A percentile compares a stretch with the other conserved stretches of the same genome.
These are phyloP conservation scores for Westerdykella ornata DNA, from an alignment of 2,329 filamentous ascomycete genomes.

Conservation along the genomic window DNA sequence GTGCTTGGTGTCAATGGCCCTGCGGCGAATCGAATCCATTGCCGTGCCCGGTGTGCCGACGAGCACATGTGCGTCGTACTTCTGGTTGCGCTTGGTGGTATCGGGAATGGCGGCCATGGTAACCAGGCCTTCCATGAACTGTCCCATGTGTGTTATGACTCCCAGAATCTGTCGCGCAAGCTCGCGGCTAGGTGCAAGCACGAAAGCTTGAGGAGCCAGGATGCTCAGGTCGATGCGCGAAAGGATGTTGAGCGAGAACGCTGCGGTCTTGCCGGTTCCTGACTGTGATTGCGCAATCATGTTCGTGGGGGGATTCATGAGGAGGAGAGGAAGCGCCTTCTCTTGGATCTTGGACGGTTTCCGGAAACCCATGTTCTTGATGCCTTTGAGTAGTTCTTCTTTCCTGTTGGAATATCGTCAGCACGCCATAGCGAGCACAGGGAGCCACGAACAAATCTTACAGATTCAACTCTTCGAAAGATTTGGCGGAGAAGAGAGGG, in stretches of 20 bases:
- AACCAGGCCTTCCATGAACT: constrained; percentile 68
- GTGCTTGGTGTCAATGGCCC: constrained; percentile 62
- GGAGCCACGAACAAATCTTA: constrained; percentile 44
- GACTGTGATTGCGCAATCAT: constrained; percentile 99
- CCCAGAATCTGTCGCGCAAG: constrained; percentile 88
- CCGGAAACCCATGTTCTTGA: constrained; percentile 81
- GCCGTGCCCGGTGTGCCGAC: constrained; percentile 93
- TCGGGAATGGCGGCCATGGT: constrained; percentile 81
- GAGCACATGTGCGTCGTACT: constrained; percentile 69
- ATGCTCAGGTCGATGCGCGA: constrained; percentile 71
- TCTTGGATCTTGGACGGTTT: constrained; percentile 99
- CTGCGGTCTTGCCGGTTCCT: constrained; percentile 94
- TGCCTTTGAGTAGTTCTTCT: constrained; percentile 48
- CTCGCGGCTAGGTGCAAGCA: constrained; percentile 88
- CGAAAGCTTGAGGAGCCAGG: constrained; percentile 73
- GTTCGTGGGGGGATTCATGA: constrained; percentile 79
- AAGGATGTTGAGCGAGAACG: constrained; percentile 88
- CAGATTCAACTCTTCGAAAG: constrained; percentile 81
- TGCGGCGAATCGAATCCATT: constrained; percentile 74
- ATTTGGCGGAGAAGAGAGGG: constrained; percentile 76
- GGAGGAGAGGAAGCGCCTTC: constrained; percentile 81
- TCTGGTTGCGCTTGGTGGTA: constrained; percentile 59
- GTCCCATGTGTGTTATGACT: constrained; percentile 76
- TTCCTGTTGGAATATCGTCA: background rate
- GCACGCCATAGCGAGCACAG: background rate